Conservation (phyloP, 164 flowering plant genomes). For the Vitis riparia region DNA sequence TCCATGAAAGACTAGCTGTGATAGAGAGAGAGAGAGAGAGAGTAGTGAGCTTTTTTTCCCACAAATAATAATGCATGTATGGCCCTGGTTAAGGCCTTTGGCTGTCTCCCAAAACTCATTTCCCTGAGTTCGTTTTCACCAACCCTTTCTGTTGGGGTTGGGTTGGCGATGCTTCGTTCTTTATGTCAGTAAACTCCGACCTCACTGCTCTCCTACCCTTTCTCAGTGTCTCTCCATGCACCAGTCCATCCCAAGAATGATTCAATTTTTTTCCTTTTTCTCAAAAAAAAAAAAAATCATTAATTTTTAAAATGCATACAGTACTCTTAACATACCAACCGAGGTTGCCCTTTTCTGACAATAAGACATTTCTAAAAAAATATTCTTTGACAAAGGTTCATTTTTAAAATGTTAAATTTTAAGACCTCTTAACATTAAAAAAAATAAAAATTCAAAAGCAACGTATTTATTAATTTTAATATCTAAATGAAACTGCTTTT, state of each 20-base stretch:
- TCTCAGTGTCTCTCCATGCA: background rate
- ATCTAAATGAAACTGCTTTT: too few relatives aligned
- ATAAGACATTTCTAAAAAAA: too few relatives aligned
- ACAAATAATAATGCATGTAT: conserved; percentile 6
- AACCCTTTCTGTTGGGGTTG: conserved; percentile 16
- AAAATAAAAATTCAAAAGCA: too few relatives aligned
- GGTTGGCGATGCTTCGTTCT: conserved; percentile 4
- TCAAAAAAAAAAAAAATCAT: background rate
- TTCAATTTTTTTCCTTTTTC: background rate
- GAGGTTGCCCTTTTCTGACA: too few relatives aligned
- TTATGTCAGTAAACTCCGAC: background rate
- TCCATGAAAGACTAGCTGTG: conserved; percentile 20
- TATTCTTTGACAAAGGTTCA: too few relatives aligned
- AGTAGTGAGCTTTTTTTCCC: background rate
- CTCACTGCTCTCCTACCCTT: background rate
- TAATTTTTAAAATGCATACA: too few relatives aligned
- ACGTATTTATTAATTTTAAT: too few relatives aligned
- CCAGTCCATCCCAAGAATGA: too few relatives aligned
- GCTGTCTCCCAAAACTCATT: conserved; percentile 8
- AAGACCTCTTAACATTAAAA: too few relatives aligned
- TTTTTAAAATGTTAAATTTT: too few relatives aligned
- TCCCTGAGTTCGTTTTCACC: conserved; percentile 31
- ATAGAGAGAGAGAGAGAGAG: background rate
- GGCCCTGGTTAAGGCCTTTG: background rate
- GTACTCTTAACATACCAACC: too few relatives aligned